Conservation (phyloP, 768 basidiomycete species). For the Mycena crocata region DNA sequence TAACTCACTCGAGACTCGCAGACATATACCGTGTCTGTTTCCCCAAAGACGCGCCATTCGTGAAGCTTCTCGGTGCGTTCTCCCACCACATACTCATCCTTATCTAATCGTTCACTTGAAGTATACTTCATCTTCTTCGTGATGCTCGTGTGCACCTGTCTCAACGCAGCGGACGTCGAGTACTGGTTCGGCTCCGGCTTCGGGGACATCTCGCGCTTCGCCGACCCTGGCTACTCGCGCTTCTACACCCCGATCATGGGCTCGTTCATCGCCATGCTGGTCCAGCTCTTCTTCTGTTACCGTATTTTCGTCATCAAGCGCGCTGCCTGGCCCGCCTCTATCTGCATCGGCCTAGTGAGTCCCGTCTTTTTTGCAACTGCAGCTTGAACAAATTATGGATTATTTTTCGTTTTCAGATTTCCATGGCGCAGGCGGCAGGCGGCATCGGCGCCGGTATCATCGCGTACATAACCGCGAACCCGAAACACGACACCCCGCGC, state of each 20-base stretch:
- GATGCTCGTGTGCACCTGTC: background rate
- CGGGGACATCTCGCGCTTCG: constrained; percentile 10
- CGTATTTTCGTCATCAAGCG: constrained; percentile 16
- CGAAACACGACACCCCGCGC: background rate
- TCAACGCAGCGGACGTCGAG: constrained; percentile 16
- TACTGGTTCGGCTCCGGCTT: constrained; percentile 17
- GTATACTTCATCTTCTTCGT: constrained; percentile 22
- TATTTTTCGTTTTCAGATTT: background rate
- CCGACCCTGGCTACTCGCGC: background rate
- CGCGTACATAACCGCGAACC: background rate
- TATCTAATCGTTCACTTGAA: background rate
- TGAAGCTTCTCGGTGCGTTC: constrained; percentile 10
- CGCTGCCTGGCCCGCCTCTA: constrained; percentile 8
- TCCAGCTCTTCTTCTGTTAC: constrained; percentile 20
- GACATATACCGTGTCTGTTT: constrained; percentile 18
- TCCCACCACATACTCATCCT: background rate
- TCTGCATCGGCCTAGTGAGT: constrained; percentile 13
- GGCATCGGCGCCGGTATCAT: constrained; percentile 18
- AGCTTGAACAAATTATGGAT: too few species aligned
- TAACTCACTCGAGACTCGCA: background rate
- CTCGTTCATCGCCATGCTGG: constrained; percentile 18
- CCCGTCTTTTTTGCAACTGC: too few species aligned
- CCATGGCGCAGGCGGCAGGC: constrained; percentile 3
- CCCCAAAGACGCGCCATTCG: background rate
- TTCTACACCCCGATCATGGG: constrained; percentile 22